Evolutionary conservation across 2,329 filamentous ascomycete species (phyloP), one percentile per base, ranked within the genome.

Genomic region (Didymella sp.): DNA sequence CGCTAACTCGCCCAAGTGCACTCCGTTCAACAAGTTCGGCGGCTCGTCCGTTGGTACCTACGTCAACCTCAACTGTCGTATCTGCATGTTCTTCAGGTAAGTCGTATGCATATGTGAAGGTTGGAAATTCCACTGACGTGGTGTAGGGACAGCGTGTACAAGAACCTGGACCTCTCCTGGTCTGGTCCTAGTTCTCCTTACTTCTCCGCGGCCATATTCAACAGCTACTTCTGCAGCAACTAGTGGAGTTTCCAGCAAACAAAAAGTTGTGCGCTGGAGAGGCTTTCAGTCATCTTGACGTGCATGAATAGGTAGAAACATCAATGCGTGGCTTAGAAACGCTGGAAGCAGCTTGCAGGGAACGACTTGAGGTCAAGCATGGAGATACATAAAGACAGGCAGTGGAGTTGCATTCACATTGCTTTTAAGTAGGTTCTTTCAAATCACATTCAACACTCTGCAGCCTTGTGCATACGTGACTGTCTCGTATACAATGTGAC

Each of bases 41-140:
- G 25, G 25, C 25, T 30, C 2, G 25, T 24, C 22, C 9, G 9
- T 8, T 17, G 41, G 41, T 21, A 30, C 8, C n/a, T 44, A 25
- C 25, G 25, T 24, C 25, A 44, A 30, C 25, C 17, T 44, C 25
- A n/a, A 44, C 17, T 44, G 41, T 9, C 24, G 24, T n/a, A 44
- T 44, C 41, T 44, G 41, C 25, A 44, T 44, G 25, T 44, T 44
- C n/a, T 44, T 44, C 41, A 30, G 30, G 41, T 44, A 44, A 13
- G 41, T 13, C 4, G 2, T 2, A 2, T 21, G 0, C 4, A 30
- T 15, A 5, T 3, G n/a, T 19, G 41, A 7, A 30, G 9, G n/a
- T 3, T 25, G 15, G 8, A 13, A 13, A 6, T 25, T 33, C 13
- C 4, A 12, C 44, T 46, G 15, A 46, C 3, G 9, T 22, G 12